Percentiles rank a stretch among this genome's conserved stretches.
These are phyloP conservation scores for Exophiala alcalophila DNA, from an alignment of 2,329 filamentous ascomycete species.

Conservation along the genomic window DNA sequence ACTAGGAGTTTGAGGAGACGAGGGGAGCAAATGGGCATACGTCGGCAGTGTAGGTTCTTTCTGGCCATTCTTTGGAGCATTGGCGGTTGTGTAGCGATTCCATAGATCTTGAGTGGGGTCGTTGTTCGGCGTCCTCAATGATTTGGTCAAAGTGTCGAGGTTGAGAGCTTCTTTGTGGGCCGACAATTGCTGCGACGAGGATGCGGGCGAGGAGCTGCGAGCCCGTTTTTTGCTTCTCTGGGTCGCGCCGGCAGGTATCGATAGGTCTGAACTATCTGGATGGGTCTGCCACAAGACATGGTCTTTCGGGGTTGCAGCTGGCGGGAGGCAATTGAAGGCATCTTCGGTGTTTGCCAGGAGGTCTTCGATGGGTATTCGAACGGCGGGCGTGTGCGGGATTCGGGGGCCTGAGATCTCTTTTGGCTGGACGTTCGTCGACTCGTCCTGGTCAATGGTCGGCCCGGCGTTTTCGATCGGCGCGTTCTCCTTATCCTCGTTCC, in stretches of 20 bases:
- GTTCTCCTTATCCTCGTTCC: conserved; percentile 23
- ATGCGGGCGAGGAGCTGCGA: conserved; percentile 70
- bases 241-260: conserved; percentile 48
- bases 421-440: not conserved
- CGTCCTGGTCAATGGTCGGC: not conserved
- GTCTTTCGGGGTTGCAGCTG: conserved; percentile 57
- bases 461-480: not conserved
- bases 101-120: conserved; percentile 74
- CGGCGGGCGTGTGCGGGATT: conserved; percentile 58
- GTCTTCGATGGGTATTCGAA: conserved; percentile 58
- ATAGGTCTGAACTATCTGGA: conserved; percentile 41
- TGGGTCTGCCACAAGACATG: conserved; percentile 59
- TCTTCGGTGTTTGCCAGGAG: conserved; percentile 61
- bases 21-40: conserved; percentile 64
- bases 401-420: conserved; percentile 6
- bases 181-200: conserved; percentile 51
- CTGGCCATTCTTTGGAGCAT: conserved; percentile 43
- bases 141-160: conserved; percentile 56
- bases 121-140: conserved; percentile 63
- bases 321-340: conserved; percentile 47
- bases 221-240: conserved; percentile 61
- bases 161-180: conserved; percentile 52
- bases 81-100: conserved; percentile 66
- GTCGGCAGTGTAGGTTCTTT: conserved; percentile 54
- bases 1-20: conserved; percentile 64